phyloP scores from a whole-genome alignment of 129 eudicot genomes.

The Artemisia tridentata region DNA sequence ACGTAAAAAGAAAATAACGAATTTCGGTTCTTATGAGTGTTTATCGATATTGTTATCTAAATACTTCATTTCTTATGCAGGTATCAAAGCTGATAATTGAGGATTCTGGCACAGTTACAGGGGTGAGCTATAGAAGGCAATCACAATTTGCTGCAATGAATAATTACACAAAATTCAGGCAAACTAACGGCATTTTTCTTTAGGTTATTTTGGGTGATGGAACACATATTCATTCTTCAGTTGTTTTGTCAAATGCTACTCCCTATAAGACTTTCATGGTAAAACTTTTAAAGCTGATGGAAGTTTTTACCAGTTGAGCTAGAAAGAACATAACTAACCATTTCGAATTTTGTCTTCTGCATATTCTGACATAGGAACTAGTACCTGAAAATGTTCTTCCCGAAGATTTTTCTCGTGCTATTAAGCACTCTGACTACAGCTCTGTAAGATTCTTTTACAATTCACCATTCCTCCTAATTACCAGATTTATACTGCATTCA shows the following conservation, averaged over 20 bases:
- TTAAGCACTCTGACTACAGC: conserved; percentile 75
- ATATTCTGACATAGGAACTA: conserved; percentile 58
- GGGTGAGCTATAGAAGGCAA: conserved; percentile 52
- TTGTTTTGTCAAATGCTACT: conserved; percentile 94
- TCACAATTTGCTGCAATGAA: conserved; percentile 18
- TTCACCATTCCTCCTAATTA: neutral
- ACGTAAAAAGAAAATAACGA: no score
- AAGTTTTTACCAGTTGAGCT: conserved; percentile 22
- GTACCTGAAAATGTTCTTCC: conserved; percentile 76
- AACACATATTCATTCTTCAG: conserved; percentile 62
- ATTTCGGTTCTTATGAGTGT: no score
- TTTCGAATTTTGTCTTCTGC: conserved; percentile 11
- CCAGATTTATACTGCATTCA: neutral
- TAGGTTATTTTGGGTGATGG: conserved; percentile 93
- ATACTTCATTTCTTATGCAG: conserved; percentile 37
- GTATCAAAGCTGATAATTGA: conserved; percentile 72
- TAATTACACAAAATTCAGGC: conserved; percentile 10
- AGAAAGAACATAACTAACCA: conserved; percentile 2
- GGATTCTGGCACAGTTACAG: conserved; percentile 70
- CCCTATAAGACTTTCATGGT: conserved; percentile 94
- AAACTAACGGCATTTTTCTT: conserved; percentile 24
- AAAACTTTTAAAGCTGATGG: conserved; percentile 12
- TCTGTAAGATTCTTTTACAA: conserved; percentile 64
- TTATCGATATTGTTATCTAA: neutral
- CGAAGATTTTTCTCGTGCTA: conserved; percentile 64